Evolutionary conservation across 2,329 filamentous ascomycete species (phyloP).

Genomic region (Chaetomiaceae sp.): DNA sequence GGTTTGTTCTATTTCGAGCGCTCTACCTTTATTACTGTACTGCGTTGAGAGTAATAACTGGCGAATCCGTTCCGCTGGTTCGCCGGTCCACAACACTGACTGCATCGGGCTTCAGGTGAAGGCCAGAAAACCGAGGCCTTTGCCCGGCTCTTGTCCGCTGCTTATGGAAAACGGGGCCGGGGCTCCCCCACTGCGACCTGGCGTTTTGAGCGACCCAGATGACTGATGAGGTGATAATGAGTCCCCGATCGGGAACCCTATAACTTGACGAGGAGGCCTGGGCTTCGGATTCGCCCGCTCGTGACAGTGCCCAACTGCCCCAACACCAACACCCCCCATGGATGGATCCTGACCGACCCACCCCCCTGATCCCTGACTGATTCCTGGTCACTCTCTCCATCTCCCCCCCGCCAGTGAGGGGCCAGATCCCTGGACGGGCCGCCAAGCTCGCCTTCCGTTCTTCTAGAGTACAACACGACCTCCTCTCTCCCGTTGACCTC

Average conservation of each 20-base stretch:
- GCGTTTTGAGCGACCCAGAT: constrained; percentile 12
- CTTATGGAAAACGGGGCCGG: neutral
- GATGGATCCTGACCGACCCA: constrained; percentile 7
- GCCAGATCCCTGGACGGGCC: constrained; percentile 9
- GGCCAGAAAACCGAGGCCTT: neutral
- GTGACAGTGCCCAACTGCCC: constrained; percentile 5
- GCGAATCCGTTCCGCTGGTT: no score
- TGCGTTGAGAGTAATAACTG: no score
- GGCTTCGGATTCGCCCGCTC: neutral
- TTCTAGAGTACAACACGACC: constrained; percentile 13
- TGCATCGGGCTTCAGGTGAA: no score
- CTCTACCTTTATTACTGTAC: no score
- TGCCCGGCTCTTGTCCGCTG: neutral
- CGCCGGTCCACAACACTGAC: no score
- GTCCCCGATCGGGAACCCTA: neutral
- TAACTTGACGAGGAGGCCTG: neutral
- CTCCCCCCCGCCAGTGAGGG: constrained; percentile 12
- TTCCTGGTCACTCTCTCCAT: neutral
- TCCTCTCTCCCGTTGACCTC: constrained; percentile 3
- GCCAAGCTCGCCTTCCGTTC: constrained; percentile 9
- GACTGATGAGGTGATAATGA: neutral
- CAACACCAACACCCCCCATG: constrained; percentile 12
- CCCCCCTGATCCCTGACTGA: neutral
- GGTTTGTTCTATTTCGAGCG: neutral
- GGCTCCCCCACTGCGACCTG: constrained; percentile 2